Base-by-base conservation (phyloP, 2,329 filamentous ascomycete species). In the Diaporthe vaccinii region DNA sequence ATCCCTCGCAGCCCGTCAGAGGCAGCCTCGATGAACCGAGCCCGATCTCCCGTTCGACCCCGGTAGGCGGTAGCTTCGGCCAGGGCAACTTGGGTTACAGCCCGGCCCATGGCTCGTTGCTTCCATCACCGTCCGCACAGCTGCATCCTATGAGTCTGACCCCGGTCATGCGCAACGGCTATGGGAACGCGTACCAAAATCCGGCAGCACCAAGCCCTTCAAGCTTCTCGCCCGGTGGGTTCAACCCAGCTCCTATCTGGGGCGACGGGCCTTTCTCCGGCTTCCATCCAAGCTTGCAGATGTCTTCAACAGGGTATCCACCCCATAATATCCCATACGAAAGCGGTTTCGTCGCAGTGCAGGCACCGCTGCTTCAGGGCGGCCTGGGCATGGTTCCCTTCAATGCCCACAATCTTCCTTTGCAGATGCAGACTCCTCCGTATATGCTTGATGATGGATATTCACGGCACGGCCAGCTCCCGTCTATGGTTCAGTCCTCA, bases 211-310 rank as follows among this genome's bases (percentile, higher is more conserved):
- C 84, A 6, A 83, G 83, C 1, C 84, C 84, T 46, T 82, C 84
- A 1, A 81, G 84, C 12, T 86, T 86, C 79, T 84, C 86, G 72
- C 83, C 84, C 31, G 81, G 81, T 22, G 82, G 82, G 20, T 82
- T 84, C 75, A 82, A 84, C 14, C 34, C 51, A 15, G 81, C 82
- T 34, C 80, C 82, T 3, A 77, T 82, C 4, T 87, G 84, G 85
- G 83, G 83, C 39, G 84, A 86, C 34, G 79, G 80, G 6, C 55
- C 55, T 82, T 31, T 79, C 82, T 2, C 79, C 80, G 53, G 79
- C 81, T n/a, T 82, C 81, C 25, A 76, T 41, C 73, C 74, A n/a
- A 70, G 22, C 61, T 57, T 76, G 31, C 67, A 73, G 51, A 75
- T 83, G 25, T 80, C 82, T 20, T 82, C 81, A 41, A 76, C 80